Evolutionary conservation across 352 stramenopile species (phyloP), one percentile per base, ranked within the genome.

Genomic region (Pythium chondricola): DNA sequence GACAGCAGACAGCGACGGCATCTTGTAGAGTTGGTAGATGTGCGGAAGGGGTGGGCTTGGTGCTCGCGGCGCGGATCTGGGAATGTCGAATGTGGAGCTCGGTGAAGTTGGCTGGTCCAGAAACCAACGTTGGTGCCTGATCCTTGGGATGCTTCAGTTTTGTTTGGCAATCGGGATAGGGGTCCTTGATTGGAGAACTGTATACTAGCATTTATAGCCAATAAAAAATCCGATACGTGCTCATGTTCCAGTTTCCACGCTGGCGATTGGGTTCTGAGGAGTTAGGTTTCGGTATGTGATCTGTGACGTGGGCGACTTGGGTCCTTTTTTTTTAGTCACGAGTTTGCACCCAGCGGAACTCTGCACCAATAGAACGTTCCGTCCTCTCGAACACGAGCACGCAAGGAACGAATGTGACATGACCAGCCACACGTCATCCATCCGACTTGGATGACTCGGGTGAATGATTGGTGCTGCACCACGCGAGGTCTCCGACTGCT

Each of bases 331-430:
- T 33, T 14, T 16, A 35, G 26, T 9, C n/a, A 32, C 4, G 39
- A 45, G 52, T 60, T 53, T 54, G 44, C 52, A 60, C n/a, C n/a
- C n/a, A 60, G 29, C 30, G 25, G 17, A n/a, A 36, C 33, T 7
- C 9, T 32, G 11, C 13, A 26, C 52, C 52, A 59, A 59, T 59
- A 52, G 52, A 59, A 49, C 43, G 37, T 59, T 59, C 52, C 43
- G 30, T 43, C 53, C 52, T 53, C 30, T 59, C 6, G 27, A 33
- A 46, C 42, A 21, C 24, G 43, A 22, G 52, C 43, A 31, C 52
- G 44, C 38, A n/a, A 59, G 35, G 16, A 26, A 11, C 29, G 30
- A 37, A 52, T 59, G 51, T 59, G 43, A 59, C 51, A 59, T 59
- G 51, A 52, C 51, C 52, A 53, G 26, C 17, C n/a, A 35, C 5